Base-by-base conservation (phyloP, 169 alveolate genomes). In the Cryptosporidium sp. region DNA sequence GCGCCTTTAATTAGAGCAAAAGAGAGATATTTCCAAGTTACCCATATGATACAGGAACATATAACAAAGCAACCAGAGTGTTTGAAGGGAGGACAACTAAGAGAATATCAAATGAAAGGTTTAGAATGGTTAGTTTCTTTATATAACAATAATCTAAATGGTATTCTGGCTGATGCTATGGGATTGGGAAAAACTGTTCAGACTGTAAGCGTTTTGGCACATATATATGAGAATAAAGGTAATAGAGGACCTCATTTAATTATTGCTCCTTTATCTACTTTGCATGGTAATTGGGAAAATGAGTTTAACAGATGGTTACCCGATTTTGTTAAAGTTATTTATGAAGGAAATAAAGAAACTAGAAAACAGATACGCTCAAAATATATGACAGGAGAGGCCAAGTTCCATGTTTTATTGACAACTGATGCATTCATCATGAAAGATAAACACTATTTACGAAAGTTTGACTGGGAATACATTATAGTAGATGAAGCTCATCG, bases 251-350 rank as follows among this genome's bases (percentile, higher is more conserved):
- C 99, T 2, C 97, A 95, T 80, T 92, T 98, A 71, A 96, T 98
- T n/a, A 96, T 98, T 29, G 99, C 97, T 0, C 99, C 99, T 33
- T 93, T 98, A 35, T 95, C 99, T 14, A 96, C 99, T 18, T 71
- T 97, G 14, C 98, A 97, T 80, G 95, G 98, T 45, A 97, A 96
- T 87, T 98, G 99, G 99, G 93, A 91, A 26, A 86, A 93, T 45
- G 99, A 97, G 86, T 96, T 98, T 86, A 96, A 97, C 48, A 92
- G 95, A 58, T 98, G 99, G 99, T 97, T 97, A 52, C 99, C 99
- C 10, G 93, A 95, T 33, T 93, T 97, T 43, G 95, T 95, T 75
- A 91, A 94, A 18, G 94, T 97, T 23, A 94, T 96, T 23, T 98
- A 94, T 91, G 95, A 94, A 86, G 97, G 96, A 16, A 80, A 80